These are phyloP conservation scores for Spirogloea muscicola DNA, from an alignment of 139 green algal species.

Conservation along the genomic window DNA sequence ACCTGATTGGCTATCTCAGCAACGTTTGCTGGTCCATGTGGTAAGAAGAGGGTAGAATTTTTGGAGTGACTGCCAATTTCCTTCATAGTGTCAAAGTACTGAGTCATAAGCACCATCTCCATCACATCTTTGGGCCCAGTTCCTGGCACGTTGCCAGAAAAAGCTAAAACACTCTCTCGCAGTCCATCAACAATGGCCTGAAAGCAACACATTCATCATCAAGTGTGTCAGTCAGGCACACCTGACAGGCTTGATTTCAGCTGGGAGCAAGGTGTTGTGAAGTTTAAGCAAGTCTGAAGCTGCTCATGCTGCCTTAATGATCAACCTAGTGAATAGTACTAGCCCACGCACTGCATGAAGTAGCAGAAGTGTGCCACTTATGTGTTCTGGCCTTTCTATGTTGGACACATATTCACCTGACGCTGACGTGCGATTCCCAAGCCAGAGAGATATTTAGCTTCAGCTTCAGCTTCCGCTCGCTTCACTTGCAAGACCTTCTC, in stretches of 20 bases:
- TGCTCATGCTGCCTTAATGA: too few relatives aligned
- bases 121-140: conserved; percentile 60
- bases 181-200: conserved; percentile 86
- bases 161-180: conserved; percentile 77
- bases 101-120: conserved; percentile 80
- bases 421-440: conserved; percentile 61
- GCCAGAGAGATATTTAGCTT: conserved; percentile 86
- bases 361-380: too few relatives aligned
- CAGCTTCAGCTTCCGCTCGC: conserved; percentile 86
- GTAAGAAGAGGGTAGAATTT: conserved; percentile 72
- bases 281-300: too few relatives aligned
- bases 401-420: conserved; percentile 34
- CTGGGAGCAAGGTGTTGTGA: too few relatives aligned
- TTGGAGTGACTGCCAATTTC: conserved; percentile 32
- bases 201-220: too few relatives aligned
- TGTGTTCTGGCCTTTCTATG: neutral
- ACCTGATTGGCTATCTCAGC: conserved; percentile 62
- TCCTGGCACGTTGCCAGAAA: conserved; percentile 55
- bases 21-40: conserved; percentile 62
- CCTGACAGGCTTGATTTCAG: too few relatives aligned
- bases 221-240: too few relatives aligned
- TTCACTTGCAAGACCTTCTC: conserved; percentile 77
- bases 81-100: conserved; percentile 90
- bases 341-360: too few relatives aligned
- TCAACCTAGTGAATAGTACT: too few relatives aligned